Base-by-base conservation (phyloP, 1,284 basidiomycete species). In the Rhodotorula mucilaginosa region DNA sequence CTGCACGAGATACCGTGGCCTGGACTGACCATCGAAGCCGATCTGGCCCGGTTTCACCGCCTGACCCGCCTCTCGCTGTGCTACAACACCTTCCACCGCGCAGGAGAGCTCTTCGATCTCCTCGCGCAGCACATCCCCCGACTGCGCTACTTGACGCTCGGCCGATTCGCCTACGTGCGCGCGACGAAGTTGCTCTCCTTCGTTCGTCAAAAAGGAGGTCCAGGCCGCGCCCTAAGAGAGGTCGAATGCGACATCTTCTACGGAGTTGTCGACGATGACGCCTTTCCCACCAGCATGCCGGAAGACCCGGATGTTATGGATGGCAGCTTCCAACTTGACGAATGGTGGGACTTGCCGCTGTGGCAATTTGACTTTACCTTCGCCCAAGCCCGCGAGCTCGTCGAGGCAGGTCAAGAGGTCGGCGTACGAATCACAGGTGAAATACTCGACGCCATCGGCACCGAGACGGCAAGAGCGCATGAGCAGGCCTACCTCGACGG, bases 401-500 rank as follows among this genome's bases (percentile, higher is more conserved):
- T 67, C n/a, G 8, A 2, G 1, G 34, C 34, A 1, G 66, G 47
- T 3, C 18, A 31, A 1, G 29, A 6, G 56, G 56, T 31, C 29
- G 66, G 60, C 12, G 56, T 67, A 6, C 21, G 19, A 21, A 12
- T 67, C 6, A 15, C 23, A 8, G 66, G 66, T 12, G 5, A 1
- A n/a, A 0, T 62, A 5, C 2, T 46, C 3, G 47, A 58, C 3
- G 61, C 66, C 23, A 31, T 67, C 47, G 61, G 31, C n/a, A 21
- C 29, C n/a, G 46, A 62, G 54, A 54, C 39, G 18, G 4, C 58
- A 18, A 31, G 39, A 12, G n/a, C 13, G 34, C 16, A n/a, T 19
- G 66, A 67, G 47, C 56, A 62, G 61, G 5, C 15, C 21, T 67
- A 63, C 48, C 54, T 62, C 10, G 23, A 34, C 31, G 61, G 31